phyloP scores from a whole-genome alignment of 2,329 filamentous ascomycete species.

The Botrytis fragariae region DNA sequence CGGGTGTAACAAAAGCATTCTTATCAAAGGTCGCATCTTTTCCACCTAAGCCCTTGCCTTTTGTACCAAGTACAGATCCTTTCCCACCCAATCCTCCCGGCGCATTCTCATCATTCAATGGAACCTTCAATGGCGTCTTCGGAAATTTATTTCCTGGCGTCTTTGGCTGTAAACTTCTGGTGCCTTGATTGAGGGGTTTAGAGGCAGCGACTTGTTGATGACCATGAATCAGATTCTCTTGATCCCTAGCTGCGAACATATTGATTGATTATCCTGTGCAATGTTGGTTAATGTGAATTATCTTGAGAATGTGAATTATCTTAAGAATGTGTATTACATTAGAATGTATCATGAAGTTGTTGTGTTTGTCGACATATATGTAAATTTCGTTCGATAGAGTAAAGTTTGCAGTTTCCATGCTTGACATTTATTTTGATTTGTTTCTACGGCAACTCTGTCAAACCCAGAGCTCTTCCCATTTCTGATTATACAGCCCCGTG shows the following conservation, averaged over 20 bases:
- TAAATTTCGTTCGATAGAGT: not conserved
- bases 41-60: constrained; percentile 57
- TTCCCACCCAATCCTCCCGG: constrained; percentile 57
- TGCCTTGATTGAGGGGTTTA: constrained; percentile 69
- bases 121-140: constrained; percentile 78
- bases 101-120: constrained; percentile 85
- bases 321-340: constrained; percentile 8
- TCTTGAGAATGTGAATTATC: not conserved
- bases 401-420: not conserved
- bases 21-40: constrained; percentile 48
- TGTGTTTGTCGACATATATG: constrained; percentile 1
- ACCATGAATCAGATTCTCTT: constrained; percentile 80
- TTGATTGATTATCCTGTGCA: constrained; percentile 28
- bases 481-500: constrained; percentile 13
- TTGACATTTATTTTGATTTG: constrained; percentile 20
- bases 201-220: constrained; percentile 68
- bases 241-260: constrained; percentile 79
- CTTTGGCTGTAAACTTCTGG: constrained; percentile 64
- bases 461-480: constrained; percentile 3
- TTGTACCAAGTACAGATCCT: constrained; percentile 42
- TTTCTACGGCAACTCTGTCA: constrained; percentile 24
- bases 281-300: constrained; percentile 13
- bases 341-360: constrained; percentile 8
- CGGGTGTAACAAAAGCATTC: constrained; percentile 73
- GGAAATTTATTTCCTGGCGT: constrained; percentile 73